Evolutionary conservation across 371 early-diverging fungal species (phyloP), one percentile per base, ranked within the genome.

Genomic region (Saksenaea vasiformis): DNA sequence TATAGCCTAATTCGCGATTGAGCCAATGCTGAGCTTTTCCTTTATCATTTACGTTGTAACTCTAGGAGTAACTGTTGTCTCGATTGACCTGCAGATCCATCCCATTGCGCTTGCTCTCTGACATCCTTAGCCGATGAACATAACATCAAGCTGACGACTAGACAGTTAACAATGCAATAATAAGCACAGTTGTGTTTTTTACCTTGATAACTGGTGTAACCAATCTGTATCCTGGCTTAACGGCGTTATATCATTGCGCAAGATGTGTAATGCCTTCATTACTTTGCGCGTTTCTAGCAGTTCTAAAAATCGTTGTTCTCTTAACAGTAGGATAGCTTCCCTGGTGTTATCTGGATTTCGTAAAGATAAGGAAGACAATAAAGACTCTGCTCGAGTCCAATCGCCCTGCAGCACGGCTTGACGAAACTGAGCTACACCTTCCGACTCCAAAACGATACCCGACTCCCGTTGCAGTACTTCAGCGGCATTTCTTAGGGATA

Each of bases 251-350:
- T 95, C 95, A 28, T 79, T 79, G 14, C 92, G 82, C 15, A 96
- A 73, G 0, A 91, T 87, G 1, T 73, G 60, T 28, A 95, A 64
- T 5, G 95, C 96, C 27, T 76, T 72, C 67, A 86, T 85, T 8
- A 83, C 74, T 28, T 90, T 68, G 26, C 74, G 56, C 8, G 67
- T 44, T 68, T 92, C 93, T 15, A 96, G 70, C 0, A 89, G 67
- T 69, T 96, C 96, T 59, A 95, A 67, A 71, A 87, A 96, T 70
- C 91, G 90, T 75, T 96, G 95, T 65, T 90, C 82, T 39, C 89
- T 69, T 47, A 95, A 83, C 54, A 93, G 73, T 65, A 92, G 93
- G 58, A 77, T 74, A 24, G 85, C 69, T 66, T 70, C 74, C 65
- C 73, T 56, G 60, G 61, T 39, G 56, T 57, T 36, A 15, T 22